These are phyloP conservation scores for Acarospora socialis DNA, from an alignment of 2,329 filamentous ascomycete genomes.

Conservation along the genomic window DNA sequence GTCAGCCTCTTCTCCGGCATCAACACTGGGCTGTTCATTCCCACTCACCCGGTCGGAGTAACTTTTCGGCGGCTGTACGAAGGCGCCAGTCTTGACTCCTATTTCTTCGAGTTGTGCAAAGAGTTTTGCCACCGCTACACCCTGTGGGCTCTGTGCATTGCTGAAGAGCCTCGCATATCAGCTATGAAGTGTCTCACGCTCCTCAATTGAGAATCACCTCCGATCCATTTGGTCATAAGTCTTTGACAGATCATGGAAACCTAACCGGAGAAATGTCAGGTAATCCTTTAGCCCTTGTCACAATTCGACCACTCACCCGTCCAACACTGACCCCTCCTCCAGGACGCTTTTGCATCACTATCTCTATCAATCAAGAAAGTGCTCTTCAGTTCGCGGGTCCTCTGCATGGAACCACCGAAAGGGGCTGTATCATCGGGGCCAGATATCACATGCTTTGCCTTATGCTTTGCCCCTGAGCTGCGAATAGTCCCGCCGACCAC, in stretches of 20 bases:
- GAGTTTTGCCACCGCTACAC: conserved; percentile 1
- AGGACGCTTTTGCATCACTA: conserved; percentile 11
- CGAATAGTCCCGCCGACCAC: too few relatives aligned
- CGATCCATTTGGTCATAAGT: conserved; percentile 8
- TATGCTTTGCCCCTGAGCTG: too few relatives aligned
- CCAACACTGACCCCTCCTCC: conserved; percentile 2
- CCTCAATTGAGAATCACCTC: background rate
- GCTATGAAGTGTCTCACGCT: background rate
- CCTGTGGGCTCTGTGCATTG: too few relatives aligned
- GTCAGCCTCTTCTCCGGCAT: too few relatives aligned
- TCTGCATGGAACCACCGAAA: too few relatives aligned
- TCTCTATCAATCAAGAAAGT: conserved; percentile 7
- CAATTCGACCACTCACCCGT: conserved; percentile 1
- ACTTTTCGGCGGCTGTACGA: conserved; percentile 10
- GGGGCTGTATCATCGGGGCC: too few relatives aligned
- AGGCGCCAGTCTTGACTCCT: conserved; percentile 9
- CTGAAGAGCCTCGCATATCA: too few relatives aligned
- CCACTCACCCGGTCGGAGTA: too few relatives aligned
- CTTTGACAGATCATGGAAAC: conserved; percentile 7
- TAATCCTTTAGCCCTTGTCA: background rate
- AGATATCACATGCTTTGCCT: too few relatives aligned
- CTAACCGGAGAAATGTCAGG: too few relatives aligned
- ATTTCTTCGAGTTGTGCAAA: conserved; percentile 9
- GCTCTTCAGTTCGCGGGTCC: too few relatives aligned
- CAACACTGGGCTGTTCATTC: background rate